These are phyloP conservation scores for Alternaria sp. DNA, from an alignment of 2,329 filamentous ascomycete species.

Conservation along the genomic window DNA sequence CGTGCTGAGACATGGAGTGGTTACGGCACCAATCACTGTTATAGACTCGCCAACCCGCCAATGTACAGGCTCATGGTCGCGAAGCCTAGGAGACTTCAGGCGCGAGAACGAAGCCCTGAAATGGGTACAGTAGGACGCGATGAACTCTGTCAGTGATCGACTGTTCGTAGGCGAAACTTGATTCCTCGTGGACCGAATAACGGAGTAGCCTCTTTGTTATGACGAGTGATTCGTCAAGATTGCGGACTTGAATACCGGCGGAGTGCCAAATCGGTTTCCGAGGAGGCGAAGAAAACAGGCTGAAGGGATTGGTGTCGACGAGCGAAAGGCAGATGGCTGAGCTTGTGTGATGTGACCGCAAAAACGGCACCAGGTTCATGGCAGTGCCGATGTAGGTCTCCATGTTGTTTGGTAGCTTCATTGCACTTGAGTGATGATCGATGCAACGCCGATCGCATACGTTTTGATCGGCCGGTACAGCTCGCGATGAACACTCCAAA, in stretches of 20 bases:
- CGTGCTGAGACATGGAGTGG: neutral
- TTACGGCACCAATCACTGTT: neutral
- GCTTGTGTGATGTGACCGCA: neutral
- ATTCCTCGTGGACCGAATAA: neutral
- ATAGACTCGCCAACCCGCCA: neutral
- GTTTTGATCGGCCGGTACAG: neutral
- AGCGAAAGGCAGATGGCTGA: neutral
- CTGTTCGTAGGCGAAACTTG: neutral
- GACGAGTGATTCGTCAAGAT: neutral
- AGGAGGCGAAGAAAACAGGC: neutral
- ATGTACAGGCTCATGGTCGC: neutral
- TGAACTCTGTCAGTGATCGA: neutral
- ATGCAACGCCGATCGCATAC: conserved; percentile 16
- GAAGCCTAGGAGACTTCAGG: neutral
- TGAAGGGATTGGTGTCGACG: neutral
- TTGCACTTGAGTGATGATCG: neutral
- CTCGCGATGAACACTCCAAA: neutral
- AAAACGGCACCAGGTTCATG: neutral
- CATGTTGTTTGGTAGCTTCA: neutral
- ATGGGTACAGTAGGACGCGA: neutral
- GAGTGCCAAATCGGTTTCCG: neutral
- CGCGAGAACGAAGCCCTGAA: neutral
- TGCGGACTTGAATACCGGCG: neutral
- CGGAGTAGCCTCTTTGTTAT: neutral
- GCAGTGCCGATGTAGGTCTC: neutral